Base-by-base conservation (phyloP, 2,329 filamentous ascomycete genomes). In the Aspergillus sclerotialis region DNA sequence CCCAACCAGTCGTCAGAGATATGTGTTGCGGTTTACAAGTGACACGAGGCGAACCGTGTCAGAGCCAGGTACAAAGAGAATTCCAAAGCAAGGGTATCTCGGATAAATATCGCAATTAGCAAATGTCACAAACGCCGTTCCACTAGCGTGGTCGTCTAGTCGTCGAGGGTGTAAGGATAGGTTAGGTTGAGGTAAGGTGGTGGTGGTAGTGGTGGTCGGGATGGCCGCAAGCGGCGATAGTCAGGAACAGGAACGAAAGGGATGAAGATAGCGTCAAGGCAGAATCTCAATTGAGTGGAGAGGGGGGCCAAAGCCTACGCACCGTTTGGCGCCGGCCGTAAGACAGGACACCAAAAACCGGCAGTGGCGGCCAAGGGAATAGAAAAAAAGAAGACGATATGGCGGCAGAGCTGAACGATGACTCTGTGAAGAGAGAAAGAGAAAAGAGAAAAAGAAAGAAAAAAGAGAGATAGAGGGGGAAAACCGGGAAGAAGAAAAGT, bases 281-380 rank as follows among this genome's bases (percentile, higher is more conserved):
- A n/a, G n/a, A n/a, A n/a, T n/a, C n/a, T n/a, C n/a, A n/a, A n/a
- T n/a, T n/a, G 38, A 29, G 39, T 43, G 37, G 36, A 39, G 37
- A 30, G 50, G 54, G 53, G 56, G 58, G 58, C 59, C 57, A 56
- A 58, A 61, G 60, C 60, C 60, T 63, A 63, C 55, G 60, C 60
- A 64, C 60, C 60, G 58, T 63, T 60, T 63, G 60, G 60, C 60
- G 60, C 60, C 58, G 59, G 60, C 56, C 60, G 58, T 60, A 52
- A 63, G 58, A 63, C 60, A 63, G 60, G 59, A 63, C 60, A 63
- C 59, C 60, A 62, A 61, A 53, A 52, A 61, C 58, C 60, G 60
- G 59, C 60, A 61, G 59, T 63, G 60, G 60, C 60, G 60, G 58
- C 60, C 60, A 63, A 58, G 52, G 53, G 45, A 52, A 36, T 44